Evolutionary conservation across 2,329 filamentous ascomycete species (phyloP).

Genomic region (Epichloe uncinata): DNA sequence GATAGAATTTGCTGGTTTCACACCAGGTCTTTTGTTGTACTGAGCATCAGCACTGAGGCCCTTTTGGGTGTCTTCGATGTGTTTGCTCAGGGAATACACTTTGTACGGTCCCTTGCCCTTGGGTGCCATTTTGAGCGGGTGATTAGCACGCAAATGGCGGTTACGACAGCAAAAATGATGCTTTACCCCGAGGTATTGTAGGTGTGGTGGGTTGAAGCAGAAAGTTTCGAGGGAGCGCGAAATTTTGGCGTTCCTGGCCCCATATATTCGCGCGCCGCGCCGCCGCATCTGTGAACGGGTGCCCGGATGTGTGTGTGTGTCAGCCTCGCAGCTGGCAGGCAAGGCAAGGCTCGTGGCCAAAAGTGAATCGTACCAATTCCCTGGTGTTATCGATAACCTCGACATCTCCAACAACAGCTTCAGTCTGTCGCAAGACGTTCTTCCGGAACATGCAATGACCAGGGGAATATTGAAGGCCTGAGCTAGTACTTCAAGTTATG

Average conservation of each 20-base stretch:
- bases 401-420: background rate
- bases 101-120: conserved; percentile 23
- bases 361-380: too few species aligned
- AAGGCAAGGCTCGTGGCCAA: background rate
- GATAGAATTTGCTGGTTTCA: conserved; percentile 14
- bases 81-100: conserved; percentile 24
- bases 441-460: too few species aligned
- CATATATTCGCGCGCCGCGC: conserved; percentile 2
- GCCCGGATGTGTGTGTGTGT: background rate
- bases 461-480: background rate
- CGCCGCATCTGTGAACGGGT: background rate
- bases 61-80: conserved; percentile 25
- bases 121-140: conserved; percentile 21
- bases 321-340: background rate
- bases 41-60: conserved; percentile 19
- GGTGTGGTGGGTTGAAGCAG: background rate
- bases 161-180: background rate
- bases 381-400: background rate
- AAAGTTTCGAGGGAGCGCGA: conserved; percentile 6
- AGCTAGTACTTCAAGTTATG: background rate
- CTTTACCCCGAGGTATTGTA: background rate
- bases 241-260: conserved; percentile 6
- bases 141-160: background rate
- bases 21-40: conserved; percentile 17
- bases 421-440: background rate